Conservation (phyloP, 1,139 yeast genomes). For the Pichia sp. region DNA sequence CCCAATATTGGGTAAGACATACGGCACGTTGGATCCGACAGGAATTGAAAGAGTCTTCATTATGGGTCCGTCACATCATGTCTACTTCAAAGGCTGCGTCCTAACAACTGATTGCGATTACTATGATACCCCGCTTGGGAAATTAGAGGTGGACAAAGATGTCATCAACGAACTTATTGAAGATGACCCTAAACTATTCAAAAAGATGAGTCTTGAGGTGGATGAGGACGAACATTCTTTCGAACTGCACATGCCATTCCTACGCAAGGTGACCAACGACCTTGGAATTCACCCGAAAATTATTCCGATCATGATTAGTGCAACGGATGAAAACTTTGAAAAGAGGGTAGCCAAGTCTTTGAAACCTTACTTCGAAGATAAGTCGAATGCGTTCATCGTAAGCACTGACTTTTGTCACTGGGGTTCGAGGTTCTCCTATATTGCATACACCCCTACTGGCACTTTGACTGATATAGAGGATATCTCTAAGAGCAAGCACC, state of each 20-base stretch:
- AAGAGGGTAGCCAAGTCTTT: constrained; percentile 45
- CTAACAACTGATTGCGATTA: constrained; percentile 48
- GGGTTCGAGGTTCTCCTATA: constrained; percentile 79
- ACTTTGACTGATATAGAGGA: constrained; percentile 29
- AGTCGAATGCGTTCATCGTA: constrained; percentile 64
- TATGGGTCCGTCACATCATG: constrained; percentile 92
- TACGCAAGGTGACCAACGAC: constrained; percentile 44
- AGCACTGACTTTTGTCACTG: constrained; percentile 96
- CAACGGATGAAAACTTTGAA: constrained; percentile 46
- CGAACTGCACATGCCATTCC: constrained; percentile 90
- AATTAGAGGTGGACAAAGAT: constrained; percentile 58
- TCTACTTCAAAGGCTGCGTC: constrained; percentile 64
- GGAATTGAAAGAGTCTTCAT: constrained; percentile 65
- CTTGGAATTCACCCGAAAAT: constrained; percentile 45
- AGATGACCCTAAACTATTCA: constrained; percentile 38
- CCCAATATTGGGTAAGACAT: constrained; percentile 69
- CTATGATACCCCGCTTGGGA: constrained; percentile 82
- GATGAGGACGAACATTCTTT: constrained; percentile 91
- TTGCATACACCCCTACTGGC: constrained; percentile 45
- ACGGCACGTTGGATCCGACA: constrained; percentile 61
- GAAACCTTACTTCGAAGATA: constrained; percentile 51
- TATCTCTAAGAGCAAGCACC: constrained; percentile 20
- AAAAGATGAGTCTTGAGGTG: constrained; percentile 50
- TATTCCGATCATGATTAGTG: constrained; percentile 79
- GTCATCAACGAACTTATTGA: constrained; percentile 36